Conservation (phyloP, 768 basidiomycete genomes). For the Goffeauzyma gilvescens region DNA sequence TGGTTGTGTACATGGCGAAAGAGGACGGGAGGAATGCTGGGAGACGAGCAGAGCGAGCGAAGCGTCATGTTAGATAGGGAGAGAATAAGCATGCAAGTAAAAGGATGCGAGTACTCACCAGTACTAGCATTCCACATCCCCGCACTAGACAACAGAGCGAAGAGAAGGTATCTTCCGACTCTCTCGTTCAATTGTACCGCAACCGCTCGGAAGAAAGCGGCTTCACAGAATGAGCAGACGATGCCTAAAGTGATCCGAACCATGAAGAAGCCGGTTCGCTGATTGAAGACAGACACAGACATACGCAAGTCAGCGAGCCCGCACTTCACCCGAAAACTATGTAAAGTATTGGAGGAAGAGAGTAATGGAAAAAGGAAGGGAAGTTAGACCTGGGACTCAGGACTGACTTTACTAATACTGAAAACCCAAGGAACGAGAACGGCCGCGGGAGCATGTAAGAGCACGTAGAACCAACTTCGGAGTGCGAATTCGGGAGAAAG, state of each 20-base stretch:
- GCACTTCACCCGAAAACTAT: background rate
- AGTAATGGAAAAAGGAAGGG: background rate
- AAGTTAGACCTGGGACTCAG: background rate
- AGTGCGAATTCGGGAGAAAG: constrained; percentile 77
- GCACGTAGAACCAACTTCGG: constrained; percentile 81
- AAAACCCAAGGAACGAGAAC: constrained; percentile 35
- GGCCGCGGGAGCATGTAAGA: constrained; percentile 51
- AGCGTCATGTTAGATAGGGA: constrained; percentile 8
- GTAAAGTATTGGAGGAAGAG: background rate
- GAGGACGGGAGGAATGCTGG: constrained; percentile 84
- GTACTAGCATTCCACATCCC: constrained; percentile 89
- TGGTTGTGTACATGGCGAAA: constrained; percentile 78
- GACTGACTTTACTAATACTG: constrained; percentile 49
- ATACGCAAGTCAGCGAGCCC: background rate
- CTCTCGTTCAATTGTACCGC: constrained; percentile 66
- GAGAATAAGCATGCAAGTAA: background rate
- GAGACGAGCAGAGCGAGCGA: background rate
- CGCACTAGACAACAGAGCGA: constrained; percentile 63
- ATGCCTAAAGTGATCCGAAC: constrained; percentile 60
- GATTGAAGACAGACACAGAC: background rate
- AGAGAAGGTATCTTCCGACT: constrained; percentile 82
- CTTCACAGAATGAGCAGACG: constrained; percentile 59
- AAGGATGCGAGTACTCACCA: constrained; percentile 37
- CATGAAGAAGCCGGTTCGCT: constrained; percentile 79
- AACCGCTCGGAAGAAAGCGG: constrained; percentile 60